Evolutionary conservation across 176 grass and related monocot genomes (phyloP).

Genomic region (Cenchrus americanus): DNA sequence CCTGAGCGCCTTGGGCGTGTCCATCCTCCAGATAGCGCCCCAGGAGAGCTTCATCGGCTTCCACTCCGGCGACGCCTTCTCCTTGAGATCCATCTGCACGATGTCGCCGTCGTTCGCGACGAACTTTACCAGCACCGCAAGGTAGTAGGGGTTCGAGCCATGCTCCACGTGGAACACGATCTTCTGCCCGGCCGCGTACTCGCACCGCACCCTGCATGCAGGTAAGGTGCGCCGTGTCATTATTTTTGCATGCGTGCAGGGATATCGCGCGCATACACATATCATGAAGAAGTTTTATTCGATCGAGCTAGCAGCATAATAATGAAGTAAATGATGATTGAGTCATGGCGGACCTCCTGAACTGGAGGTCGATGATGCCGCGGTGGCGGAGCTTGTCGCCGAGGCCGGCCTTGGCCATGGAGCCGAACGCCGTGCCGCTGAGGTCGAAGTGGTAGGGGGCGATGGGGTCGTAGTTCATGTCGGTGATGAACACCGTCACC

Average conservation of each 20-base stretch:
- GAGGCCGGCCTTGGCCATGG: constrained; percentile 54
- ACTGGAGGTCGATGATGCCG: constrained; percentile 69
- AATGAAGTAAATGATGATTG: too few relatives aligned
- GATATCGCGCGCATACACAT: neutral
- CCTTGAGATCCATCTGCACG: constrained; percentile 57
- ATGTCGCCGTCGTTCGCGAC: constrained; percentile 68
- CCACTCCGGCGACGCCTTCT: constrained; percentile 33
- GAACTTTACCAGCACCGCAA: constrained; percentile 66
- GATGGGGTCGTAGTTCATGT: constrained; percentile 71
- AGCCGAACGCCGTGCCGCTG: constrained; percentile 67
- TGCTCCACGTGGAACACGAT: constrained; percentile 75
- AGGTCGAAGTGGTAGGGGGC: constrained; percentile 78
- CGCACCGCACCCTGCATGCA: constrained; percentile 61
- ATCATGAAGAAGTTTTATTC: neutral
- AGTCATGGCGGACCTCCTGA: constrained; percentile 33
- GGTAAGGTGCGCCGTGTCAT: neutral
- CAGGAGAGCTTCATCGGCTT: constrained; percentile 55
- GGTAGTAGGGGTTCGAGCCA: constrained; percentile 61
- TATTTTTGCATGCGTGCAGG: neutral
- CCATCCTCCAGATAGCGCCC: constrained; percentile 75
- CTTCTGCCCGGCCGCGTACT: constrained; percentile 52
- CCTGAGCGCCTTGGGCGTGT: constrained; percentile 35
- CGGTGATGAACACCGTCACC: constrained; percentile 58
- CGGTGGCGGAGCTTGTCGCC: constrained; percentile 52
- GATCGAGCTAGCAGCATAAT: neutral